Conservation (phyloP, 768 basidiomycete genomes). For the Termitomyces sp. region DNA sequence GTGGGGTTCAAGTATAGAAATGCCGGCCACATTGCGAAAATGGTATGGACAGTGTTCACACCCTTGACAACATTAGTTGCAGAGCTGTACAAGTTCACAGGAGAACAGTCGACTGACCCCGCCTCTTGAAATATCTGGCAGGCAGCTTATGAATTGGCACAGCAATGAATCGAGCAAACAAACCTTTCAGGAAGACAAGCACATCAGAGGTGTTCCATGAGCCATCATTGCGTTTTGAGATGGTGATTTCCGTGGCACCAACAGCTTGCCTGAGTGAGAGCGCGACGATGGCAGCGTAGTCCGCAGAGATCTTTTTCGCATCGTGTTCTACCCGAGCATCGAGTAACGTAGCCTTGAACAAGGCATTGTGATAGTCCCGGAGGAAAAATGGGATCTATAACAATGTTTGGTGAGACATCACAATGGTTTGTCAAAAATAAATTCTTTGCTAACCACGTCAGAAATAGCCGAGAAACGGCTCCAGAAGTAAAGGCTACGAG, state of each 20-base stretch:
- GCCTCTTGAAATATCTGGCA: slow-evolving; percentile 51
- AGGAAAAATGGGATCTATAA: slow-evolving; percentile 34
- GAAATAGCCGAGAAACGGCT: slow-evolving; percentile 30
- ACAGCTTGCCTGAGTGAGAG: slow-evolving; percentile 51
- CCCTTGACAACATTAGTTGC: slow-evolving; percentile 20
- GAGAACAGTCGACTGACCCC: slow-evolving; percentile 31
- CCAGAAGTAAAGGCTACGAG: slow-evolving; percentile 39
- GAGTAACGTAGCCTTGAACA: slow-evolving; percentile 36
- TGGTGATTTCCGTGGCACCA: slow-evolving; percentile 48
- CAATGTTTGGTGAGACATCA: not conserved
- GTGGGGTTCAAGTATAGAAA: slow-evolving; percentile 48
- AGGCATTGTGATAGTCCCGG: slow-evolving; percentile 36
- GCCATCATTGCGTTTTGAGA: slow-evolving; percentile 39
- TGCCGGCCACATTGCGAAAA: slow-evolving; percentile 43
- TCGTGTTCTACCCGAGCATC: slow-evolving; percentile 41
- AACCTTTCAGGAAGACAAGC: slow-evolving; percentile 54
- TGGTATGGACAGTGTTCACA: slow-evolving; percentile 48
- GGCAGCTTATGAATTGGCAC: not conserved
- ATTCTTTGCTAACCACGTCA: slow-evolving; percentile 22
- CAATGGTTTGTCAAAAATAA: not conserved
- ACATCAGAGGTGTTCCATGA: slow-evolving; percentile 46
- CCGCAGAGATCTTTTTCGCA: slow-evolving; percentile 38
- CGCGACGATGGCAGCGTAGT: slow-evolving; percentile 46
- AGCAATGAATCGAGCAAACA: not conserved
- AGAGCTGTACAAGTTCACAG: not conserved